These are phyloP conservation scores for Bacidia gigantensis DNA, from an alignment of 495 filamentous ascomycete species.

Conservation along the genomic window DNA sequence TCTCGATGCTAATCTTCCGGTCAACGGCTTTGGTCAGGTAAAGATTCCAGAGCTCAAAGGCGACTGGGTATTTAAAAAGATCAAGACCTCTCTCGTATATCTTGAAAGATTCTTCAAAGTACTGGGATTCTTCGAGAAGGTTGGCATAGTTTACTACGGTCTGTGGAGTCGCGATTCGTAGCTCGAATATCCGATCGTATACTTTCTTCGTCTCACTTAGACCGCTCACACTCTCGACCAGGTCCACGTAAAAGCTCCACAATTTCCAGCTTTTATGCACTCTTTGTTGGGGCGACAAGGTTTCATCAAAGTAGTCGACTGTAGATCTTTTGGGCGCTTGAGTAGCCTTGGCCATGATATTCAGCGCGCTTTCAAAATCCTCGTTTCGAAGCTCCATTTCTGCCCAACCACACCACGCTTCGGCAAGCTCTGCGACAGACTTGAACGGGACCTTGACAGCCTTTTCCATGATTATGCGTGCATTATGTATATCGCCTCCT, in stretches of 20 bases:
- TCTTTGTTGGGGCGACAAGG: constrained; percentile 81
- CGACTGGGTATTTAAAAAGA: constrained; percentile 93
- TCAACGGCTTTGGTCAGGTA: constrained; percentile 96
- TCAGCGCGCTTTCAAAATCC: constrained; percentile 87
- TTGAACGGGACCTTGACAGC: constrained; percentile 96
- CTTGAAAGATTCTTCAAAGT: constrained; percentile 96
- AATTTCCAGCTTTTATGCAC: constrained; percentile 99
- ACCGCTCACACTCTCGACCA: constrained; percentile 86
- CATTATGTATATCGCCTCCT: constrained; percentile 71
- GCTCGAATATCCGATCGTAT: constrained; percentile 95
- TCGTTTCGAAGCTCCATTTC: constrained; percentile 94
- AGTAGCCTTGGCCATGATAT: constrained; percentile 93
- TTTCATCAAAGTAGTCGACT: constrained; percentile 97
- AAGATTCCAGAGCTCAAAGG: constrained; percentile 97
- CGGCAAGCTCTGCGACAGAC: constrained; percentile 83
- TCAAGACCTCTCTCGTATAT: constrained; percentile 92
- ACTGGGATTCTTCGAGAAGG: constrained; percentile 85
- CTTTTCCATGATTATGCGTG: constrained; percentile 90
- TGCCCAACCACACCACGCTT: constrained; percentile 98
- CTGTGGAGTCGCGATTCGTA: constrained; percentile 93
- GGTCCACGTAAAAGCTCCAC: constrained; percentile 98
- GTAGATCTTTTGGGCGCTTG: constrained; percentile 88
- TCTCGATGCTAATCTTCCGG: constrained; percentile 86
- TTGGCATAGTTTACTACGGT: constrained; percentile 98
- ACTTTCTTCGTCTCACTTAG: constrained; percentile 87